These are phyloP conservation scores for Macaranga tanarius DNA, from an alignment of 441 rosid genomes.

Conservation along the genomic window DNA sequence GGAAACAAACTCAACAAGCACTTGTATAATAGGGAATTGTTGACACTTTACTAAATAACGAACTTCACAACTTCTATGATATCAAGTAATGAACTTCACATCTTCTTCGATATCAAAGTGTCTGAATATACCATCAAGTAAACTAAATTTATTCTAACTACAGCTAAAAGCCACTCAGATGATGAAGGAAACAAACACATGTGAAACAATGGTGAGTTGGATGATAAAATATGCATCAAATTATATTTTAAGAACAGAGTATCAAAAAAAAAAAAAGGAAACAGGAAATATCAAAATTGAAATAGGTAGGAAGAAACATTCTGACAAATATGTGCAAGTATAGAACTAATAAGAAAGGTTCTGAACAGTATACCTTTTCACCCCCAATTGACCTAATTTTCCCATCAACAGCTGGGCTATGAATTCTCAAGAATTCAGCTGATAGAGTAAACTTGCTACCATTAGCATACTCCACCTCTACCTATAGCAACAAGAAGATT, in stretches of 20 bases:
- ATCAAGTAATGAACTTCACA: background rate
- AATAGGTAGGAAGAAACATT: background rate
- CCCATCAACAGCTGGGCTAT: conserved; percentile 94
- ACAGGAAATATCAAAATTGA: background rate
- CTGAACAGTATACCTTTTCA: conserved; percentile 59
- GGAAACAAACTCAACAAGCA: background rate
- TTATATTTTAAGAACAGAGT: background rate
- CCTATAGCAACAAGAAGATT: conserved; percentile 38
- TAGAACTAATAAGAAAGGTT: background rate
- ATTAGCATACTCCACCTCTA: conserved; percentile 76
- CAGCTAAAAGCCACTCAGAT: background rate
- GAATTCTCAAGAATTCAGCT: conserved; percentile 73
- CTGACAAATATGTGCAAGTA: background rate
- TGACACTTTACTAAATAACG: background rate
- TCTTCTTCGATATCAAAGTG: background rate
- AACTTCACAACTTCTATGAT: background rate
- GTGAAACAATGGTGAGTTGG: conserved; percentile 1
- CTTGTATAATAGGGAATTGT: background rate
- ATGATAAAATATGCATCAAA: background rate
- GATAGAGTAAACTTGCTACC: conserved; percentile 63
- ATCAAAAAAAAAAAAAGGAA: background rate
- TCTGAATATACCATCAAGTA: background rate
- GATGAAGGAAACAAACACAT: background rate
- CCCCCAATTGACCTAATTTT: conserved; percentile 80
- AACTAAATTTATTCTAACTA: background rate